phyloP scores from a whole-genome alignment of 176 grass and related monocot genomes.

The Zoysia pacifica region DNA sequence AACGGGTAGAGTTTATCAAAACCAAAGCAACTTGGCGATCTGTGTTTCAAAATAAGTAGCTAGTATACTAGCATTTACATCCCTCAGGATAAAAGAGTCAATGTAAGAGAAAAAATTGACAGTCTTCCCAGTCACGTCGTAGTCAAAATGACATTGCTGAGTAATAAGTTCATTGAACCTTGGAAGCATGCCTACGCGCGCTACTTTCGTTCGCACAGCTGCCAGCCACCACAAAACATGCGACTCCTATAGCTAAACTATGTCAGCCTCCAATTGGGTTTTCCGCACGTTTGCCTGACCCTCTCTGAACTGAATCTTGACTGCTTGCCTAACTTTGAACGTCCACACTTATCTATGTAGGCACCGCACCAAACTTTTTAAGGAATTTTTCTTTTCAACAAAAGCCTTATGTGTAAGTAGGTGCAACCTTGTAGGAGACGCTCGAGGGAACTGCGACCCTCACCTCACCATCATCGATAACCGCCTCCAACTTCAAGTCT shows the following conservation, averaged over 20 bases:
- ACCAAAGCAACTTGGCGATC: background rate
- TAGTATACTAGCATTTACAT: background rate
- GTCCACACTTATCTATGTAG: background rate
- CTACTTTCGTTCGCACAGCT: background rate
- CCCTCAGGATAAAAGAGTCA: slow-evolving; percentile 31
- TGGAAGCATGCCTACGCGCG: background rate
- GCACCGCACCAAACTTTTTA: background rate
- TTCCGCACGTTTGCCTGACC: slow-evolving; percentile 30
- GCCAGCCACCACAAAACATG: slow-evolving; percentile 15
- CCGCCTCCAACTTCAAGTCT: background rate
- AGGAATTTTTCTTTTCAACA: slow-evolving; percentile 1
- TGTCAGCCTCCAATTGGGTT: background rate
- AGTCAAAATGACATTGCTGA: slow-evolving; percentile 29
- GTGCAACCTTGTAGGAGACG: slow-evolving; percentile 12
- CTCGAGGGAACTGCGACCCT: background rate
- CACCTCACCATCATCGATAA: background rate
- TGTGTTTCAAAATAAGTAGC: background rate
- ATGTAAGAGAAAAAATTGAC: background rate
- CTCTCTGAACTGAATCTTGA: slow-evolving; percentile 36
- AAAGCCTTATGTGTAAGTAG: slow-evolving; percentile 4
- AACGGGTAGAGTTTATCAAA: no score
- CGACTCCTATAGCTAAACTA: background rate
- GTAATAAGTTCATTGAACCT: slow-evolving; percentile 37
- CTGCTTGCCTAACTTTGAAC: slow-evolving; percentile 42
- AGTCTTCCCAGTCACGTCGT: slow-evolving; percentile 20